phyloP scores from a whole-genome alignment of 2,329 filamentous ascomycete genomes.

The Diaporthe longicolla region DNA sequence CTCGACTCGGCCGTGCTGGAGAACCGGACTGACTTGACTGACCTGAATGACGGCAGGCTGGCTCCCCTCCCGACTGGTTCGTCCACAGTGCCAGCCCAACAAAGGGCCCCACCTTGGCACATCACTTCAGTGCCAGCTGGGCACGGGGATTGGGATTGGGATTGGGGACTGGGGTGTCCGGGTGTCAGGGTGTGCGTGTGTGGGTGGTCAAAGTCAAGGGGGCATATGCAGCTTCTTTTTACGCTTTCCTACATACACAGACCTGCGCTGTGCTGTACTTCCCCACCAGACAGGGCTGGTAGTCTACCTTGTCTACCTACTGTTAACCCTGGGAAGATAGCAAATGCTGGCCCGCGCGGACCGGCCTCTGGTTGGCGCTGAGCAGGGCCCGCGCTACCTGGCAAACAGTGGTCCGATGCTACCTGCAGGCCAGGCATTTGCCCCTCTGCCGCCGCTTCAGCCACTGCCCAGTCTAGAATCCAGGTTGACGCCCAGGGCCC shows the following conservation, averaged over 20 bases:
- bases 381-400: slow-evolving; percentile 28
- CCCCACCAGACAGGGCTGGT: slow-evolving; percentile 23
- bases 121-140: slow-evolving; percentile 22
- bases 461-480: slow-evolving; percentile 26
- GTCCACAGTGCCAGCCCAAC: slow-evolving; percentile 18
- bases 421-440: slow-evolving; percentile 9
- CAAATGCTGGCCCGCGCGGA: slow-evolving; percentile 11
- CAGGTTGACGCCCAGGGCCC: background rate
- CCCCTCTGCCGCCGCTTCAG: slow-evolving; percentile 21
- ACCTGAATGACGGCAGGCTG: slow-evolving; percentile 3
- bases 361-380: slow-evolving; percentile 30
- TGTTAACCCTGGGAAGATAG: background rate
- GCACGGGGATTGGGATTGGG: slow-evolving; percentile 11
- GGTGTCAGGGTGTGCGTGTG: background rate
- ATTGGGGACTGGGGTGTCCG: background rate
- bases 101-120: slow-evolving; percentile 33
- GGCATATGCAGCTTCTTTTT: slow-evolving; percentile 24
- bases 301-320: background rate
- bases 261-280: slow-evolving; percentile 23
- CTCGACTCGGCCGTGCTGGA: slow-evolving; percentile 10
- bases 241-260: slow-evolving; percentile 23
- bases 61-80: slow-evolving; percentile 32
- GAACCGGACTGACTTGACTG: background rate
- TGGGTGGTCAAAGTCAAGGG: slow-evolving; percentile 5
- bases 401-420: slow-evolving; percentile 29